These are phyloP conservation scores for Apiospora malaysiana DNA, from an alignment of 2,329 filamentous ascomycete species.

Conservation along the genomic window DNA sequence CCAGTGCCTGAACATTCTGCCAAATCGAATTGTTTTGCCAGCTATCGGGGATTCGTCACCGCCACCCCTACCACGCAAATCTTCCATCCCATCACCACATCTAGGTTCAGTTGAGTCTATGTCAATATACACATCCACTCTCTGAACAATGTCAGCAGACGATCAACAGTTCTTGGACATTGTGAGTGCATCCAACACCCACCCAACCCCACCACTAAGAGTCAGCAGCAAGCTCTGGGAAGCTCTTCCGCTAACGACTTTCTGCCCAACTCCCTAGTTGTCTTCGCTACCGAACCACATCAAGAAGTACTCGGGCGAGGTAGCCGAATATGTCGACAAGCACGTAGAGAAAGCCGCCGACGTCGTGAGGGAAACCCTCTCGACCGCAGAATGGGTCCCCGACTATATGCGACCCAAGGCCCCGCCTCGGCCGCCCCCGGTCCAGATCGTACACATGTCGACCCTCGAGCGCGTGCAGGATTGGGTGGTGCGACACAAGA, in stretches of 20 bases:
- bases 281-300: slow-evolving; percentile 66
- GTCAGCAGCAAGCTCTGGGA: neutral
- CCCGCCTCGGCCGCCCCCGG: slow-evolving; percentile 50
- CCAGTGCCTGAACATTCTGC: slow-evolving; percentile 10
- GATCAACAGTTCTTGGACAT: slow-evolving; percentile 80
- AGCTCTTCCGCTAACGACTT: neutral
- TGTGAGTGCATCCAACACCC: slow-evolving; percentile 54
- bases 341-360: slow-evolving; percentile 79
- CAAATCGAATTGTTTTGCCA: neutral
- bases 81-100: neutral
- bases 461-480: slow-evolving; percentile 62
- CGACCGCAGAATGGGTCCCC: slow-evolving; percentile 75
- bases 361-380: slow-evolving; percentile 71
- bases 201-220: slow-evolving; percentile 21
- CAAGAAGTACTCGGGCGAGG: slow-evolving; percentile 70
- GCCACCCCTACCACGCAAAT: neutral
- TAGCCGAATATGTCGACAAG: slow-evolving; percentile 81
- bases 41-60: neutral
- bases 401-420: slow-evolving; percentile 67
- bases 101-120: neutral
- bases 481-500: slow-evolving; percentile 77
- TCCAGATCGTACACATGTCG: slow-evolving; percentile 41
- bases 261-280: slow-evolving; percentile 45
- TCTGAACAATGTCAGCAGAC: slow-evolving; percentile 72
- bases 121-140: neutral